Conservation (phyloP, 352 stramenopile genomes). For the Pythium brassicae region DNA sequence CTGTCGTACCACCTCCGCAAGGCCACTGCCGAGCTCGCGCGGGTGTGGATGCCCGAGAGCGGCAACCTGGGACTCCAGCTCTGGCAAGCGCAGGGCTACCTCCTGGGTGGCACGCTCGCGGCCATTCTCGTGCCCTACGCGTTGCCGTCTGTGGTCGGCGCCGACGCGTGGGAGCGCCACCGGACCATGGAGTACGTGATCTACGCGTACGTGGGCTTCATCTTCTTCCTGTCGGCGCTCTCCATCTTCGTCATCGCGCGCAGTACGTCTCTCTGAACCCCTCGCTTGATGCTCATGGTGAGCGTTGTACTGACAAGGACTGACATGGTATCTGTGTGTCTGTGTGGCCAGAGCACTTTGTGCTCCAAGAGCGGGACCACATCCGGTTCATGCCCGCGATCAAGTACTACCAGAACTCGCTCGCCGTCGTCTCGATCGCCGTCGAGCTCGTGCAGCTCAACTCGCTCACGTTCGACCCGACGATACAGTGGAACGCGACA, state of each 20-base stretch:
- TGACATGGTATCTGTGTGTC: background rate
- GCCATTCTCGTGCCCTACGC: constrained; percentile 15
- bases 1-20: constrained; percentile 36
- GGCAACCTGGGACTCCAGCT: constrained; percentile 40
- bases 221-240: constrained; percentile 27
- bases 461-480: constrained; percentile 47
- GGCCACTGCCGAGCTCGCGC: constrained; percentile 34
- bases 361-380: constrained; percentile 43
- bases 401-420: constrained; percentile 48
- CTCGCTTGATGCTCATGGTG: background rate
- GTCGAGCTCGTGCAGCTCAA: constrained; percentile 63
- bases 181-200: constrained; percentile 35
- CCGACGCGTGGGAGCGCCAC: constrained; percentile 16
- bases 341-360: constrained; percentile 36
- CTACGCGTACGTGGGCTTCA: constrained; percentile 26
- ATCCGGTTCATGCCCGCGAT: constrained; percentile 37
- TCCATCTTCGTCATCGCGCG: constrained; percentile 39
- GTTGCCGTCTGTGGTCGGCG: constrained; percentile 2
- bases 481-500: constrained; percentile 44
- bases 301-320: background rate
- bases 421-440: constrained; percentile 32
- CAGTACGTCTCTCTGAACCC: constrained; percentile 17
- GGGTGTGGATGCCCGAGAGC: constrained; percentile 61
- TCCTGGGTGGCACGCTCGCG: constrained; percentile 24
- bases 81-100: constrained; percentile 43